Evolutionary conservation across 768 basidiomycete species (phyloP), one percentile per base, ranked within the genome.

Genomic region (Russula dissimulans): DNA sequence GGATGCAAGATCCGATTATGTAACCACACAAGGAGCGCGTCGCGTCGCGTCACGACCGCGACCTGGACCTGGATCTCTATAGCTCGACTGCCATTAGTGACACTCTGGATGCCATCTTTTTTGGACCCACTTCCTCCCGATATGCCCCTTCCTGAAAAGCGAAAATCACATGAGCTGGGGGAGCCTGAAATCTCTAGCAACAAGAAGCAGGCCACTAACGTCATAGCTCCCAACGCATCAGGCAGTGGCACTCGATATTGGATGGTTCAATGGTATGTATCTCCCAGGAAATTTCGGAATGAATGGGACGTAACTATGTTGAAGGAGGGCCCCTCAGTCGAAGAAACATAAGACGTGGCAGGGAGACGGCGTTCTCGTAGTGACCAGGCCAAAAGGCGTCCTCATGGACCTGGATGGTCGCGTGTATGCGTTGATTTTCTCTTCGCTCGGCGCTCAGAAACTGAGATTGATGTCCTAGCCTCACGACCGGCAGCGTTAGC

Each of bases 271-370:
- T 91, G 89, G 88, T 86, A 70, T 44, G 70, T 64, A 46, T 18
- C 31, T 43, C 36, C 50, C 11, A 17, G 15, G 15, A 2, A 38
- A 18, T 36, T 9, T 3, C 15, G 45, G 41, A 34, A 5, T 42
- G 8, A 22, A 47, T 10, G 51, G 18, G 34, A 47, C 65, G 44
- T 26, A 43, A 26, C 44, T 32, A 39, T 39, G 41, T 46, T 3
- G 3, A 56, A 88, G 86, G 87, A 74, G 87, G 60, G 79, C 74
- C 47, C 84, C 78, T 46, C 87, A 91, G 70, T 75, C 77, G 42
- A 89, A 82, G 74, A 94, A 94, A 72, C 85, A 93, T 67, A 91
- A 92, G 70, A 91, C 87, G 0, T 95, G 92, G 92, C 91, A 94
- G 54, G 91, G 88, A 41, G 89, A 86, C 67, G 85, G 78, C 41